Evolutionary conservation across 768 basidiomycete species (phyloP), one percentile per base, ranked within the genome.

Genomic region (Ramaria rubella): DNA sequence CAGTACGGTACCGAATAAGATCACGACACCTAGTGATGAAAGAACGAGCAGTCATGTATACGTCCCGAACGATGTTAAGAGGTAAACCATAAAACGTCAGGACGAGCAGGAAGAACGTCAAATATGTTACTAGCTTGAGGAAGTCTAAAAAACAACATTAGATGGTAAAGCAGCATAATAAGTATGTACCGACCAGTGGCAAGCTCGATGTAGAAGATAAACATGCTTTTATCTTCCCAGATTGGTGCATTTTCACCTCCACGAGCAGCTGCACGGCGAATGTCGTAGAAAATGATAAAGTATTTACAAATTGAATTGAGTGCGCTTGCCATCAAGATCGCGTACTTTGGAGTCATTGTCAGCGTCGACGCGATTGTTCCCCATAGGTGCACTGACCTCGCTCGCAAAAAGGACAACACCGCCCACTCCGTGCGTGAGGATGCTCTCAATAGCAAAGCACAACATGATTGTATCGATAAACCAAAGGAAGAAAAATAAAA

Each of bases 211-310:
- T 97, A 98, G 74, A 96, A 97, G 8, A 89, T 76, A 77, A 85
- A 94, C 85, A 97, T 94, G 74, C 90, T 93, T 77, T 97, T 98
- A 66, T 94, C 87, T 70, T 99, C 94, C 96, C 96, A 98, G 46
- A 86, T 82, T 60, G 93, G 86, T 1, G 89, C 84, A 68, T 87
- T 87, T 69, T 88, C 90, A 29, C 89, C 89, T 34, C 90, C 90
- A 56, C 86, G 72, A 52, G 76, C 74, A 48, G 83, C 80, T 2
- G 94, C 92, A 23, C 91, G 79, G 27, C 90, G 77, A 46, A 93
- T 71, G 68, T 99, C 96, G 59, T 89, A 79, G 15, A 86, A 70
- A 42, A 87, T 90, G 50, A 97, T 80, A 19, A 80, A 62, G 67
- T 97, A 97, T 69, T 95, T 92, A 50, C 85, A 77, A 43, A 86